phyloP scores from a whole-genome alignment of 257 asterid species.

The Solanum phureja region DNA sequence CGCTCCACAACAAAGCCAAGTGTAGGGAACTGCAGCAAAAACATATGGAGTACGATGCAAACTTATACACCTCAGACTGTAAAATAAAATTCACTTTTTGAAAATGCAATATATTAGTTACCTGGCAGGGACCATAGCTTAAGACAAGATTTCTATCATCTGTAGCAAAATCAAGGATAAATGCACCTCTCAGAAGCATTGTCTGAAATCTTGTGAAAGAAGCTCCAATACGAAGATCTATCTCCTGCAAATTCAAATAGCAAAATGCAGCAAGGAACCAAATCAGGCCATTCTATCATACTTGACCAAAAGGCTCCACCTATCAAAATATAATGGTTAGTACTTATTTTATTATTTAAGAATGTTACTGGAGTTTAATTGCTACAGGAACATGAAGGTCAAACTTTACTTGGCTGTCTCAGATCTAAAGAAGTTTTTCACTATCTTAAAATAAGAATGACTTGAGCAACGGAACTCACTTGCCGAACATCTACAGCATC shows the following conservation, averaged over 20 bases:
- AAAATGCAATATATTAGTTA: constrained; percentile 9
- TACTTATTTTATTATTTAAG: neutral
- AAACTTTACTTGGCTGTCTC: neutral
- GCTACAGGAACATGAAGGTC: neutral
- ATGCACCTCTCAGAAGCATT: constrained; percentile 82
- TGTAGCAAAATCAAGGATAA: constrained; percentile 53
- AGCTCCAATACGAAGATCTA: constrained; percentile 97
- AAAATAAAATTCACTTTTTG: neutral
- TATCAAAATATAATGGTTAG: neutral
- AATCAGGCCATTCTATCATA: neutral
- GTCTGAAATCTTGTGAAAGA: constrained; percentile 98
- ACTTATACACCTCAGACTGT: neutral
- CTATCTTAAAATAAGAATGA: neutral
- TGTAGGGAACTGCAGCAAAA: constrained; percentile 76
- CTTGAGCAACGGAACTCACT: constrained; percentile 33
- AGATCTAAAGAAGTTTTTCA: neutral
- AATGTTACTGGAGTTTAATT: neutral
- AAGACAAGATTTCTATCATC: constrained; percentile 64
- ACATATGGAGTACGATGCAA: neutral
- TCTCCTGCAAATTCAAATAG: constrained; percentile 52
- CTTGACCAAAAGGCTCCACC: neutral
- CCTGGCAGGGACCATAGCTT: constrained; percentile 99
- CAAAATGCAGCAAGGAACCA: neutral
- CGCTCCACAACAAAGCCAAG: constrained; percentile 95
- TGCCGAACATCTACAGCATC: constrained; percentile 98